phyloP scores from a whole-genome alignment of 225 moss, liverwort and hornwort genomes.

The Thuidium tamariscinum region DNA sequence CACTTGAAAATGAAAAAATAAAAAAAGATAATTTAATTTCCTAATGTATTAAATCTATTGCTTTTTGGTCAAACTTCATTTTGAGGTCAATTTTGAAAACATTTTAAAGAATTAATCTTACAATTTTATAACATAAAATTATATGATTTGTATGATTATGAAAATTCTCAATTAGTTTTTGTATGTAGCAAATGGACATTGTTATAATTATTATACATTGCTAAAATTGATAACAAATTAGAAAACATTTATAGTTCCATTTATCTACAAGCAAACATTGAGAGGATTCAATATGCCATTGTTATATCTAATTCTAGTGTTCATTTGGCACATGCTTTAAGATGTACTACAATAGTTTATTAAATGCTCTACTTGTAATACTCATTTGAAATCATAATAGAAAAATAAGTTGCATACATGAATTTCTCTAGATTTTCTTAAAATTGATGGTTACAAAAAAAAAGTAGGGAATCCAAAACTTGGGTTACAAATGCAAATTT shows the following conservation, averaged over 20 bases:
- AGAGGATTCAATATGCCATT: background rate
- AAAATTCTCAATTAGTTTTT: background rate
- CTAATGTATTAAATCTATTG: rapidly evolving
- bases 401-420: background rate
- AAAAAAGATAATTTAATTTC: too few species aligned
- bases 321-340: rapidly evolving
- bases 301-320: background rate
- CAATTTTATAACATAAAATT: background rate
- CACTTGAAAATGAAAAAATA: too few species aligned
- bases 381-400: background rate
- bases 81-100: background rate
- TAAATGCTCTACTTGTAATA: background rate
- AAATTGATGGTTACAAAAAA: background rate
- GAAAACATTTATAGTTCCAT: background rate
- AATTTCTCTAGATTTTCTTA: background rate
- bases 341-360: rapidly evolving
- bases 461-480: background rate
- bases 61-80: background rate
- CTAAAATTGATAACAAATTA: background rate
- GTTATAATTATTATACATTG: background rate
- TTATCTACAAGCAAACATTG: background rate
- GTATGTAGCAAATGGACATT: background rate
- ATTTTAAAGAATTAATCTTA: too few species aligned
- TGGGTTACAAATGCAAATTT: background rate
- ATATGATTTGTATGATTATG: too few species aligned